Percentiles rank a stretch among this genome's conserved stretches.
Conservation (phyloP, 345 rosid genomes). For the Euclidium syriacum region DNA sequence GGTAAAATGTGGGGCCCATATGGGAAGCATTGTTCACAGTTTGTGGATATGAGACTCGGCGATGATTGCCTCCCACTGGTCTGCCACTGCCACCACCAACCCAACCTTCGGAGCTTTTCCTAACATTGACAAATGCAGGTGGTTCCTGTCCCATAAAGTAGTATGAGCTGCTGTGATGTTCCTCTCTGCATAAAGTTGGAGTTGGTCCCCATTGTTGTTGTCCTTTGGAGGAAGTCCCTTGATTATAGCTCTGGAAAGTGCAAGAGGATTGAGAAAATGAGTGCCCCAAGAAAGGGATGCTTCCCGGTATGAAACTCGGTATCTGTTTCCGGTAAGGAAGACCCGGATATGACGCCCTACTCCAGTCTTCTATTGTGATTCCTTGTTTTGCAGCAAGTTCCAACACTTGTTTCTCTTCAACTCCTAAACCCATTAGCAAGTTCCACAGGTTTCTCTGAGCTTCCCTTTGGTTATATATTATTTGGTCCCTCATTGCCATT, state of each 20-base stretch:
- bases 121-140: slow-evolving; percentile 33
- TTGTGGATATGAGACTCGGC: slow-evolving; percentile 54
- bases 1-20: slow-evolving; percentile 31
- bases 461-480: slow-evolving; percentile 84
- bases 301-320: slow-evolving; percentile 31
- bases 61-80: slow-evolving; percentile 34
- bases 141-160: slow-evolving; percentile 51
- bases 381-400: slow-evolving; percentile 80
- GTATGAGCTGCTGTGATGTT: slow-evolving; percentile 65
- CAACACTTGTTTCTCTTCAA: slow-evolving; percentile 62
- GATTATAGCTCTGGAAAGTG: slow-evolving; percentile 43
- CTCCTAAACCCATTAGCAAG: slow-evolving; percentile 70
- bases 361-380: slow-evolving; percentile 74
- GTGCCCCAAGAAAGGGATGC: slow-evolving; percentile 40
- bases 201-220: slow-evolving; percentile 39
- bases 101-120: slow-evolving; percentile 45
- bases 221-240: slow-evolving; percentile 39
- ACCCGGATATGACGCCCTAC: slow-evolving; percentile 38
- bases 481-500: slow-evolving; percentile 96
- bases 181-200: slow-evolving; percentile 55
- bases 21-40: slow-evolving; percentile 34
- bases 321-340: slow-evolving; percentile 44
- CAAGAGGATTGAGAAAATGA: slow-evolving; percentile 53
- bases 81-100: slow-evolving; percentile 33
- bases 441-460: slow-evolving; percentile 81